Percentiles rank a stretch among this genome's conserved stretches.
phyloP scores from a whole-genome alignment of 73 alveolate genomes.

The Paramecium octaurelia region DNA sequence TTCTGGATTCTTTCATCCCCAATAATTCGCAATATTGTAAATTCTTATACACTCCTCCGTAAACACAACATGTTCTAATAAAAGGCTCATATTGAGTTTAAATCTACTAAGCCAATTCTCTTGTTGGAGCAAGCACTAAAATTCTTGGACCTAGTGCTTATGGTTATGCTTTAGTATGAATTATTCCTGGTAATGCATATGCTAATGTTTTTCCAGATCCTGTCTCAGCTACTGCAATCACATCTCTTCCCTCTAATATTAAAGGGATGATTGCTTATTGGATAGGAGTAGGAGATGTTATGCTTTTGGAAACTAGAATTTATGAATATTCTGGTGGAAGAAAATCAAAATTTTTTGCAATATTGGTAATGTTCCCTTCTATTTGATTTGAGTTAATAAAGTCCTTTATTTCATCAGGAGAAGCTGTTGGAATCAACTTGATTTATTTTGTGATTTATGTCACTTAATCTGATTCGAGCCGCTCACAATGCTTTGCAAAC shows the following conservation, averaged over 20 bases:
- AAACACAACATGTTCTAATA: conserved; percentile 32
- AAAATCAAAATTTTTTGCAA: not conserved
- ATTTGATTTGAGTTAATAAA: not conserved
- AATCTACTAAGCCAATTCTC: conserved; percentile 87
- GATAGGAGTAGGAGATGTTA: conserved; percentile 56
- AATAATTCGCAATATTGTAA: conserved; percentile 55
- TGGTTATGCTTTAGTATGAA: conserved; percentile 64
- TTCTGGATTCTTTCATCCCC: conserved; percentile 64
- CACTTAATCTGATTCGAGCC: not conserved
- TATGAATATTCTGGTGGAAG: not conserved
- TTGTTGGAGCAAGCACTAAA: conserved; percentile 94
- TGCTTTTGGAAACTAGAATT: conserved; percentile 33
- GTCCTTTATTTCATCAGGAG: not conserved
- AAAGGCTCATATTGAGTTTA: conserved; percentile 21
- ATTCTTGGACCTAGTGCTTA: not conserved
- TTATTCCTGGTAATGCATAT: conserved; percentile 83
- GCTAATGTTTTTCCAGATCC: conserved; percentile 96
- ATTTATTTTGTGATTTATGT: not conserved
- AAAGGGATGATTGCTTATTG: conserved; percentile 42
- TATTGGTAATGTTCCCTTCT: not conserved
- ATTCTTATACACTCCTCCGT: conserved; percentile 62
- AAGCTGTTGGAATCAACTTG: not conserved
- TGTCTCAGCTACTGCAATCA: conserved; percentile 86
- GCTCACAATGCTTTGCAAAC: not conserved
- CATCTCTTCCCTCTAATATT: conserved; percentile 72